Conservation (phyloP, 495 filamentous ascomycete genomes). For the Aspergillus baeticus region DNA sequence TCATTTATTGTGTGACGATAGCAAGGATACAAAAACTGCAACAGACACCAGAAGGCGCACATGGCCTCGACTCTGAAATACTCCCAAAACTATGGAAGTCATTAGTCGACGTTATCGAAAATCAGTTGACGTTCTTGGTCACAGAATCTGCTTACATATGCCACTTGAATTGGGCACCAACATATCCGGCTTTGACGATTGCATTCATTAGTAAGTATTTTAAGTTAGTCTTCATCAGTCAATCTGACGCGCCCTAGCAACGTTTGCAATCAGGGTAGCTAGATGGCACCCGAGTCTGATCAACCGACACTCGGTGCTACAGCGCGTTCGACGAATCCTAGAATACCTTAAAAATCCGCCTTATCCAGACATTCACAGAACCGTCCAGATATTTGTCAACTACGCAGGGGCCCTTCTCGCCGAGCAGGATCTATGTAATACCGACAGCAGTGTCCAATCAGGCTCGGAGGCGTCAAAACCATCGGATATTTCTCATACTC, state of each 20-base stretch:
- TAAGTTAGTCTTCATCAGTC: not conserved
- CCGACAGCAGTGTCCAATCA: not conserved
- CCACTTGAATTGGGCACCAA: constrained; percentile 41
- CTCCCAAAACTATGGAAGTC: constrained; percentile 38
- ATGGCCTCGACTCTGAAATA: constrained; percentile 25
- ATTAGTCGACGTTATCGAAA: constrained; percentile 37
- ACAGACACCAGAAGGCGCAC: constrained; percentile 24
- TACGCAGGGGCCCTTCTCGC: constrained; percentile 40
- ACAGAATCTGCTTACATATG: constrained; percentile 38
- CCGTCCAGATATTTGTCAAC: constrained; percentile 44
- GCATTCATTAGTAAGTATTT: constrained; percentile 43
- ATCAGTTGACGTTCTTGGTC: constrained; percentile 37
- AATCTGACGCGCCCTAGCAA: constrained; percentile 24
- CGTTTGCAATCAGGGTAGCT: constrained; percentile 41
- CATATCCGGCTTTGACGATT: constrained; percentile 41
- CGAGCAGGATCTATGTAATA: constrained; percentile 20
- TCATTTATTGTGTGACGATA: constrained; percentile 35
- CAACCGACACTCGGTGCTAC: constrained; percentile 33
- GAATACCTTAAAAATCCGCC: constrained; percentile 43
- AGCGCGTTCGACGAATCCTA: constrained; percentile 37
- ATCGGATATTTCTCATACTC: constrained; percentile 19
- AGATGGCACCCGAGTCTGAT: constrained; percentile 42
- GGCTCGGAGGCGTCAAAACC: constrained; percentile 1
- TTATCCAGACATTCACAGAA: constrained; percentile 45
- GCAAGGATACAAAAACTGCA: constrained; percentile 43